Evolutionary conservation across 1,284 basidiomycete species (phyloP).

Genomic region (Pisolithus thermaeus): DNA sequence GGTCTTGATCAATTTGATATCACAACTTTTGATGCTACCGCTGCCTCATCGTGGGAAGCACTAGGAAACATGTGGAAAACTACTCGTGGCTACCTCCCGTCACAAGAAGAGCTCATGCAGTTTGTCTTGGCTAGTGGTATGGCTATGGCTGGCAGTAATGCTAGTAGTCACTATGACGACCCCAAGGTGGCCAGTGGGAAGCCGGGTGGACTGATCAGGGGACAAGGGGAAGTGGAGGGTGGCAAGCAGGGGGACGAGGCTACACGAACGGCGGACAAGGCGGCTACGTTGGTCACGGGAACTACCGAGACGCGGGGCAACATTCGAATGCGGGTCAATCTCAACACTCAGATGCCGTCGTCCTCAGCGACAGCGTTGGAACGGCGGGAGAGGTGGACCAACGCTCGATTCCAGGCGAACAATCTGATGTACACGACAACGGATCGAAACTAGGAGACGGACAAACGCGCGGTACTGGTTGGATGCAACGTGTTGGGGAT

Average conservation of each 20-base stretch:
- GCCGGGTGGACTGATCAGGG: slow-evolving; percentile 12
- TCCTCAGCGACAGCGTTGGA: slow-evolving; percentile 42
- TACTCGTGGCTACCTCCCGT: slow-evolving; percentile 58
- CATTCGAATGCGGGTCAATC: slow-evolving; percentile 24
- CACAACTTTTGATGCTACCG: slow-evolving; percentile 62
- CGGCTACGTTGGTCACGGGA: slow-evolving; percentile 28
- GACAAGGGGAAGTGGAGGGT: slow-evolving; percentile 8
- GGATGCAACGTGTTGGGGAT: slow-evolving; percentile 67
- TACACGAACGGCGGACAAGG: slow-evolving; percentile 27
- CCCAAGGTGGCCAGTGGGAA: slow-evolving; percentile 21
- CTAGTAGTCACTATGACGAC: slow-evolving; percentile 9
- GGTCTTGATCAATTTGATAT: slow-evolving; percentile 66
- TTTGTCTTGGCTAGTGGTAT: slow-evolving; percentile 48
- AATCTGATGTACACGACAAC: slow-evolving; percentile 2
- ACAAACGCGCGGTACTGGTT: slow-evolving; percentile 33
- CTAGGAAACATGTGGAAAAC: slow-evolving; percentile 68
- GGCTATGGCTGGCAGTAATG: slow-evolving; percentile 19
- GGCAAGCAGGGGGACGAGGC: slow-evolving; percentile 31
- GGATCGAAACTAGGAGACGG: background rate
- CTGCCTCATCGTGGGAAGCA: slow-evolving; percentile 65
- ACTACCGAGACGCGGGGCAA: slow-evolving; percentile 27
- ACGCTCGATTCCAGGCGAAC: slow-evolving; percentile 6
- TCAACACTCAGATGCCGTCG: slow-evolving; percentile 45
- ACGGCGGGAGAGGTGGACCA: slow-evolving; percentile 9
- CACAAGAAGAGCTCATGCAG: slow-evolving; percentile 68